Conservation (phyloP, 2,329 filamentous ascomycete species). For the Hypoxylon sp. region DNA sequence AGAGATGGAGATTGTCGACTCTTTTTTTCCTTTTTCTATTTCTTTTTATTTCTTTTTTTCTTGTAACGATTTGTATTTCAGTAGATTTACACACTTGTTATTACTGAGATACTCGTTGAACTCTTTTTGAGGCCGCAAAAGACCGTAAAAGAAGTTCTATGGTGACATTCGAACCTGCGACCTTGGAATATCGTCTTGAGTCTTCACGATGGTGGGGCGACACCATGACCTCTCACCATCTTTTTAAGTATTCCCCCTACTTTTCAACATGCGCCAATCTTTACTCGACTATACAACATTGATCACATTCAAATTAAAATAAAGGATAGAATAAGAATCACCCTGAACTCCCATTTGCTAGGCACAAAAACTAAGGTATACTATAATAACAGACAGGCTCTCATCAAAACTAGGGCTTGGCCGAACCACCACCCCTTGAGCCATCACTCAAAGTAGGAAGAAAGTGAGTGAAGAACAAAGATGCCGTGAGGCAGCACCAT, state of each 20-base stretch:
- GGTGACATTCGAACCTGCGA: constrained; percentile 18
- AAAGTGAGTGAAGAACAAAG: constrained; percentile 45
- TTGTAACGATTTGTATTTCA: constrained; percentile 6
- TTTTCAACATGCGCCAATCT: background rate
- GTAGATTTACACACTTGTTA: background rate
- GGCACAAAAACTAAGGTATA: constrained; percentile 24
- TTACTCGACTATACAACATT: background rate
- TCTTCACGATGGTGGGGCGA: background rate
- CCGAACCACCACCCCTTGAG: constrained; percentile 22
- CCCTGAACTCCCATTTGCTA: constrained; percentile 31
- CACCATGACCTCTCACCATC: background rate
- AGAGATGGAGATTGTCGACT: constrained; percentile 69
- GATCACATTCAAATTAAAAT: background rate
- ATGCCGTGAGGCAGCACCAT: constrained; percentile 54
- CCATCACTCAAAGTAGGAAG: constrained; percentile 33
- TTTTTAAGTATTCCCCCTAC: background rate
- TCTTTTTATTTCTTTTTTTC: constrained; percentile 52
- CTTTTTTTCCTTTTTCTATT: constrained; percentile 48
- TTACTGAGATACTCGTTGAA: background rate
- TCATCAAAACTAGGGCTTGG: constrained; percentile 31
- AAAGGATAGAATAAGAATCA: background rate
- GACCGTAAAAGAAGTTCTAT: constrained; percentile 3
- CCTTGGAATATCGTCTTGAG: constrained; percentile 13
- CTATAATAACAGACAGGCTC: constrained; percentile 31
- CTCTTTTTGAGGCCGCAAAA: constrained; percentile 15